phyloP scores from a whole-genome alignment of 1,284 basidiomycete species.

The Microbotryomycetes sp. region DNA sequence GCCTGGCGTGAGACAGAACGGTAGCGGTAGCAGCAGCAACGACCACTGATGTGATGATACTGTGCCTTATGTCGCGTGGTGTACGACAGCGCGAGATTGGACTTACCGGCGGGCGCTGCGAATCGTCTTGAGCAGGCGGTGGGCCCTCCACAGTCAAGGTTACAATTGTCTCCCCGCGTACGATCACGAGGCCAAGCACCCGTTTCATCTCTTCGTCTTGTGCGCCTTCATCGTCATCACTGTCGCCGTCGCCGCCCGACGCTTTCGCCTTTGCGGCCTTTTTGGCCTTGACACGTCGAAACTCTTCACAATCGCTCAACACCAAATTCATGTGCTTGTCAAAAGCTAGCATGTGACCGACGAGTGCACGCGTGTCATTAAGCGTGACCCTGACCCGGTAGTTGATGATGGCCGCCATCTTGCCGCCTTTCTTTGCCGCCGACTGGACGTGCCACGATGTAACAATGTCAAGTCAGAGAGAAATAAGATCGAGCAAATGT shows the following conservation, averaged over 20 bases:
- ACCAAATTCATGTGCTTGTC: conserved; percentile 99
- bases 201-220: conserved; percentile 90
- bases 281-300: conserved; percentile 77
- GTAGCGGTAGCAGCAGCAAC: too few relatives aligned
- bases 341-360: conserved; percentile 98
- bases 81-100: conserved; percentile 36
- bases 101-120: conserved; percentile 61
- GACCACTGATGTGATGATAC: conserved; percentile 1
- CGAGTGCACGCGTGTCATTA: conserved; percentile 92
- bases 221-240: conserved; percentile 36
- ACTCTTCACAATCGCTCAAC: conserved; percentile 94
- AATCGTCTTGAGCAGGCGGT: conserved; percentile 81
- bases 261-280: conserved; percentile 59
- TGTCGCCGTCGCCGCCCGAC: conserved; percentile 36
- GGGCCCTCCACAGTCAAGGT: conserved; percentile 93
- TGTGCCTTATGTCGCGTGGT: conserved; percentile 42
- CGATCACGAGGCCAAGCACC: conserved; percentile 86
- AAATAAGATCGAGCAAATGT: too few relatives aligned
- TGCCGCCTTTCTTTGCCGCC: conserved; percentile 65
- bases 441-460: background rate
- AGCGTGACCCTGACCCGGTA: conserved; percentile 96
- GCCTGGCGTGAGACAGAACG: conserved; percentile 6
- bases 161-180: conserved; percentile 94
- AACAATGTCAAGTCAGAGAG: too few relatives aligned
- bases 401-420: conserved; percentile 96